These are phyloP conservation scores for Trichosporon coremiiforme DNA, from an alignment of 1,284 basidiomycete genomes.

Conservation along the genomic window DNA sequence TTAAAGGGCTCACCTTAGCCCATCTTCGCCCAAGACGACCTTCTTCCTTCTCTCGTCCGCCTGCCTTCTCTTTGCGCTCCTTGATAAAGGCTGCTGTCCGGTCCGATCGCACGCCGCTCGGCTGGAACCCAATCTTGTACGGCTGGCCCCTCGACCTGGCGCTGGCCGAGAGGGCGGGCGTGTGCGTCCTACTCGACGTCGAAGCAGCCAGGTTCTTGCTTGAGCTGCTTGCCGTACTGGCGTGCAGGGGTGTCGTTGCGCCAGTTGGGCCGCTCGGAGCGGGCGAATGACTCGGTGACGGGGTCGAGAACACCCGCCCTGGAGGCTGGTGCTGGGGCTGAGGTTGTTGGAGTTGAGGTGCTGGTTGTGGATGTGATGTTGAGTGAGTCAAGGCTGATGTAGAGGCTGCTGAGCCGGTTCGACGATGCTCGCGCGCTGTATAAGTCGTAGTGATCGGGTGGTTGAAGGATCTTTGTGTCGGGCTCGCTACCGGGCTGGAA, in stretches of 20 bases:
- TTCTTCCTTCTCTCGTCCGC: constrained; percentile 71
- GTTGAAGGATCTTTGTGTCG: constrained; percentile 7
- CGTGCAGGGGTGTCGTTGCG: constrained; percentile 1
- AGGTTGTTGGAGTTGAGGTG: background rate
- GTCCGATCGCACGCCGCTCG: constrained; percentile 69
- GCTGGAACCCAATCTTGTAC: constrained; percentile 80
- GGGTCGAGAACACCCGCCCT: background rate
- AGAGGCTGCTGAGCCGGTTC: background rate
- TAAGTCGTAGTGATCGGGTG: background rate
- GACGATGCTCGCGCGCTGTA: background rate
- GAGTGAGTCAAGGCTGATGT: background rate
- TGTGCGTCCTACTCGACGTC: constrained; percentile 3
- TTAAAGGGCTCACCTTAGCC: constrained; percentile 63
- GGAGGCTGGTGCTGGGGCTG: background rate
- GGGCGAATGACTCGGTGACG: background rate
- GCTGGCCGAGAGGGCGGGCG: background rate
- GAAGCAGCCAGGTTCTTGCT: background rate
- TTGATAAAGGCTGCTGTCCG: constrained; percentile 77
- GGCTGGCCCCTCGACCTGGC: constrained; percentile 54
- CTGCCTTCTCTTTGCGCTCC: constrained; percentile 62
- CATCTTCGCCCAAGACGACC: constrained; percentile 77
- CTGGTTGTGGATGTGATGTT: background rate
- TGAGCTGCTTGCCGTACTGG: background rate
- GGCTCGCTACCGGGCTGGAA: background rate
- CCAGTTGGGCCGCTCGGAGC: constrained; percentile 1